Conservation (phyloP, 73 alveolate species). For the Paramecium biaurelia region DNA sequence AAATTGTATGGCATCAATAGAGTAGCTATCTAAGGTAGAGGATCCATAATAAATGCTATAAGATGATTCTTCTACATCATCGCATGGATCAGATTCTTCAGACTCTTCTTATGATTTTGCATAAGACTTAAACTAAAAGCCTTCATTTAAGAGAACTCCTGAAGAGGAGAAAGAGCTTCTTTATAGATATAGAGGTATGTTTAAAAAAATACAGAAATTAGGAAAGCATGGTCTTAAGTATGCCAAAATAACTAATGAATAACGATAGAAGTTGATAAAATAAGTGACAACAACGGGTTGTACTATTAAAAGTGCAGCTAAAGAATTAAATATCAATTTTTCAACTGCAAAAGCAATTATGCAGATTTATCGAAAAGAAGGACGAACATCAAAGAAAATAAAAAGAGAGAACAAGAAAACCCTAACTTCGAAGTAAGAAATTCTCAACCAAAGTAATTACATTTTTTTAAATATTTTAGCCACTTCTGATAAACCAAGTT, state of each 20-base stretch:
- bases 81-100: neutral
- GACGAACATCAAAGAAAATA: neutral
- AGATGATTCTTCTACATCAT: neutral
- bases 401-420: neutral
- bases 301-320: slow-evolving; percentile 51
- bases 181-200: neutral
- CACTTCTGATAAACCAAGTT: neutral
- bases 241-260: slow-evolving; percentile 16
- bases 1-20: neutral
- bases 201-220: neutral
- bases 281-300: slow-evolving; percentile 26
- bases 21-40: neutral
- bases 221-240: slow-evolving; percentile 32
- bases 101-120: slow-evolving; percentile 6
- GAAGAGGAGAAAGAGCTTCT: neutral
- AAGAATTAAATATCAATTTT: slow-evolving; percentile 2
- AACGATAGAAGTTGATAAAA: neutral
- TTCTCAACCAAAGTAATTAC: neutral
- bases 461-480: neutral
- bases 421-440: neutral
- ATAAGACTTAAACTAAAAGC: neutral
- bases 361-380: slow-evolving; percentile 28
- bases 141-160: neutral
- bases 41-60: neutral
- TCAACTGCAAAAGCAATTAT: slow-evolving; percentile 52